Conservation (phyloP, 306 rosid genomes). For the Dalbergia cochinchinensis region DNA sequence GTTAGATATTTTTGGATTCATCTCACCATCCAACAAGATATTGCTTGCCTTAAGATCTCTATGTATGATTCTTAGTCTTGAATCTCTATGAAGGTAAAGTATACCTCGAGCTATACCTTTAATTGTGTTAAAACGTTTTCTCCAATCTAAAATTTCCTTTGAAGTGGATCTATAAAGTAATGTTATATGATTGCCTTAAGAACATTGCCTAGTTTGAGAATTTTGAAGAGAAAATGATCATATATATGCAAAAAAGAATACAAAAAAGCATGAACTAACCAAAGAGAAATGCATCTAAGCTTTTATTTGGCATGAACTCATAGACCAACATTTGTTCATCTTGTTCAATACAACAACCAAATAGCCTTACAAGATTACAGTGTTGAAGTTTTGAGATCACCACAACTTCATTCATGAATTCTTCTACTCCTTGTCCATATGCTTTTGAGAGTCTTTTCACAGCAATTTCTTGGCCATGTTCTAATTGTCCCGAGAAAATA, state of each 20-base stretch:
- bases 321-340: conserved; percentile 57
- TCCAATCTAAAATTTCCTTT: conserved; percentile 42
- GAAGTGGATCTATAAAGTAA: conserved; percentile 29
- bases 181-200: not conserved
- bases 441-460: conserved; percentile 56
- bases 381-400: conserved; percentile 64
- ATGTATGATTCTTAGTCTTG: conserved; percentile 48
- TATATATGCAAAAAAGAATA: not conserved
- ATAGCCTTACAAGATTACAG: conserved; percentile 59
- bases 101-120: conserved; percentile 54
- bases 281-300: conserved; percentile 59
- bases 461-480: conserved; percentile 56
- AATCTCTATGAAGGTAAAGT: conserved; percentile 51
- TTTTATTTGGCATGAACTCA: conserved; percentile 62
- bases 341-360: conserved; percentile 59
- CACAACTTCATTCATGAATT: conserved; percentile 58
- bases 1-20: conserved; percentile 49
- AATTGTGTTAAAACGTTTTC: conserved; percentile 37
- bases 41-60: conserved; percentile 55
- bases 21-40: conserved; percentile 39
- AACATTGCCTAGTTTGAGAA: not conserved
- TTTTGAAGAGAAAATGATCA: not conserved
- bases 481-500: conserved; percentile 42
- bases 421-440: conserved; percentile 58
- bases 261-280: conserved; percentile 36